Evolutionary conservation across 306 rosid genomes (phyloP).

Genomic region (Vigna radiata): DNA sequence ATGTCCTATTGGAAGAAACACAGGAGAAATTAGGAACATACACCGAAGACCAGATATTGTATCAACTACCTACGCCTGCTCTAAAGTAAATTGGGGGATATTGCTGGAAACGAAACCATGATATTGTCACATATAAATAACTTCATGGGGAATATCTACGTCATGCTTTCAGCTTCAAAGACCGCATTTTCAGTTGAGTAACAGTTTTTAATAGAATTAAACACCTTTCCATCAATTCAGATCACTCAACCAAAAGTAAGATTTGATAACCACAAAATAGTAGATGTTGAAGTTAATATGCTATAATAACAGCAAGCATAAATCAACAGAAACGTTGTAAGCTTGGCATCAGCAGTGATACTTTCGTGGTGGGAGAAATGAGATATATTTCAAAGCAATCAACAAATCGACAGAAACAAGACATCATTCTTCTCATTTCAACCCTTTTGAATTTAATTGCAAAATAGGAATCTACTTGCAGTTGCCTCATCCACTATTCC

Average conservation of each 20-base stretch:
- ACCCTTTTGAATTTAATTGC: constrained; percentile 6
- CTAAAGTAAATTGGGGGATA: background rate
- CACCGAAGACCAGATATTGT: background rate
- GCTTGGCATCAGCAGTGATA: background rate
- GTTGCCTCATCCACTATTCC: background rate
- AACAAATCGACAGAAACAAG: background rate
- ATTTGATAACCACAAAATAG: background rate
- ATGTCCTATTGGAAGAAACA: background rate
- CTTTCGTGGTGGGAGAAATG: constrained; percentile 17
- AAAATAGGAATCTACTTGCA: constrained; percentile 6
- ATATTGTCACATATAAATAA: constrained; percentile 4
- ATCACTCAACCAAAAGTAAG: constrained; percentile 29
- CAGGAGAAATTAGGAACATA: background rate
- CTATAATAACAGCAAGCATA: background rate
- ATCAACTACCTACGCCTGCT: constrained; percentile 1
- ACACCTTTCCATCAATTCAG: background rate
- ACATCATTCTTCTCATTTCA: background rate
- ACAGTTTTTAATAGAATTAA: background rate
- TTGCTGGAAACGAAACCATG: constrained; percentile 11
- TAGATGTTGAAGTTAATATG: constrained; percentile 8
- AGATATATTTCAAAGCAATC: constrained; percentile 15
- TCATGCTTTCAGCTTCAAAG: constrained; percentile 24
- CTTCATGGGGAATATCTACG: constrained; percentile 10
- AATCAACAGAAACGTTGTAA: constrained; percentile 5
- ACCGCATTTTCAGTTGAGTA: constrained; percentile 14